These are phyloP conservation scores for Reutealis trisperma DNA, from an alignment of 345 rosid genomes.

Conservation along the genomic window DNA sequence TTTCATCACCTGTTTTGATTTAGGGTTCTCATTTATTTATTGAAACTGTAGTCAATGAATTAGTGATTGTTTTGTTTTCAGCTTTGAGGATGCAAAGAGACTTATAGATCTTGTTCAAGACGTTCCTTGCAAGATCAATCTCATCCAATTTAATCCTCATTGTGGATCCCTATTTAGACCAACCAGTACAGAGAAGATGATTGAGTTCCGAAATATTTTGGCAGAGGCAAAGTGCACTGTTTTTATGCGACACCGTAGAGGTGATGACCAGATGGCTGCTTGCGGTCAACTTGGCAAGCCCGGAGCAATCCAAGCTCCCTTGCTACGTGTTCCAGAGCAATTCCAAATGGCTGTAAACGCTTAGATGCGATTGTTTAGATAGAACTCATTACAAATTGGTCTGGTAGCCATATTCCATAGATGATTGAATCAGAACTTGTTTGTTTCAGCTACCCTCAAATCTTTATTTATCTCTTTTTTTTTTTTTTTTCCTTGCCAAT, in stretches of 20 bases:
- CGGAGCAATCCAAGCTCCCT: constrained; percentile 62
- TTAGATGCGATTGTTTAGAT: neutral
- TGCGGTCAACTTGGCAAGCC: constrained; percentile 95
- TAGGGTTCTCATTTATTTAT: neutral
- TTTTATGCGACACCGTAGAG: constrained; percentile 71
- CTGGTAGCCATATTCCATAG: neutral
- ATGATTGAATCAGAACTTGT: neutral
- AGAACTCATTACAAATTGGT: neutral
- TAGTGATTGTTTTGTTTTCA: constrained; percentile 33
- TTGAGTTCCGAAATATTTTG: constrained; percentile 71
- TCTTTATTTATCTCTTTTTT: too few species aligned
- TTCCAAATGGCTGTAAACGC: constrained; percentile 58
- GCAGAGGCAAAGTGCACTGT: constrained; percentile 69
- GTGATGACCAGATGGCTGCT: constrained; percentile 97
- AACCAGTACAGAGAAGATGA: constrained; percentile 69
- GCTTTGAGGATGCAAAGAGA: constrained; percentile 87
- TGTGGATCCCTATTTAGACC: constrained; percentile 76
- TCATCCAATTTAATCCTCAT: constrained; percentile 86
- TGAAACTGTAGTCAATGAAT: neutral
- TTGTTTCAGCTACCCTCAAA: too few species aligned
- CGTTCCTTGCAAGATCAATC: constrained; percentile 96
- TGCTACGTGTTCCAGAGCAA: constrained; percentile 73
- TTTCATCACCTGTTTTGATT: neutral
- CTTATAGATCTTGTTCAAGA: constrained; percentile 76
- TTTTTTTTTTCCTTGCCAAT: too few species aligned